These are phyloP conservation scores for Penicillium thymicola DNA, from an alignment of 2,329 filamentous ascomycete genomes.

Conservation along the genomic window DNA sequence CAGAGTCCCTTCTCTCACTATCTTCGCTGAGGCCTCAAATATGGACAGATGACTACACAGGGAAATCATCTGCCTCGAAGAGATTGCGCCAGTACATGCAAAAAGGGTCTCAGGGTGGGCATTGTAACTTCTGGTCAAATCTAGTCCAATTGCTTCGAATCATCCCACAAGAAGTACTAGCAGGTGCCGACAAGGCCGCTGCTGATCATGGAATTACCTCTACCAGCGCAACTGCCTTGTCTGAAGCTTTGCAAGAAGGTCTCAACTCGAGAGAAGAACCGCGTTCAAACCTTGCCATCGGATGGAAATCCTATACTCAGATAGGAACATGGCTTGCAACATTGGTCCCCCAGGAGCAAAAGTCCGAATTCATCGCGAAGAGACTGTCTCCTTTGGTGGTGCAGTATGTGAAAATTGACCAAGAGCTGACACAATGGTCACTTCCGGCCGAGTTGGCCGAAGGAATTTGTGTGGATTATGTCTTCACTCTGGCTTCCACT, in stretches of 20 bases:
- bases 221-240: constrained; percentile 58
- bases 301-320: constrained; percentile 74
- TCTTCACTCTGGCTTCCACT: constrained; percentile 37
- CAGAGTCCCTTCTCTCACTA: constrained; percentile 63
- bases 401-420: constrained; percentile 51
- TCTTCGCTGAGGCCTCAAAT: constrained; percentile 64
- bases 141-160: constrained; percentile 59
- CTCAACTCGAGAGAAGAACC: constrained; percentile 73
- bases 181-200: constrained; percentile 24
- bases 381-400: constrained; percentile 52
- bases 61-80: constrained; percentile 55
- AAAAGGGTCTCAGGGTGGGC: constrained; percentile 78
- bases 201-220: constrained; percentile 27
- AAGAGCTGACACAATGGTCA: constrained; percentile 50
- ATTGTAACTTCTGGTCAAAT: constrained; percentile 68
- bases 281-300: constrained; percentile 61
- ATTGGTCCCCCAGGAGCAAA: constrained; percentile 48
- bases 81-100: constrained; percentile 70
- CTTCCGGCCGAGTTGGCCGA: constrained; percentile 43
- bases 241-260: constrained; percentile 67
- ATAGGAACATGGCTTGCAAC: constrained; percentile 55
- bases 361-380: constrained; percentile 44
- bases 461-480: constrained; percentile 40
- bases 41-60: constrained; percentile 67
- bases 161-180: constrained; percentile 52